phyloP scores from a whole-genome alignment of 805 yeast genomes.

The Zygotorulaspora florentina region DNA sequence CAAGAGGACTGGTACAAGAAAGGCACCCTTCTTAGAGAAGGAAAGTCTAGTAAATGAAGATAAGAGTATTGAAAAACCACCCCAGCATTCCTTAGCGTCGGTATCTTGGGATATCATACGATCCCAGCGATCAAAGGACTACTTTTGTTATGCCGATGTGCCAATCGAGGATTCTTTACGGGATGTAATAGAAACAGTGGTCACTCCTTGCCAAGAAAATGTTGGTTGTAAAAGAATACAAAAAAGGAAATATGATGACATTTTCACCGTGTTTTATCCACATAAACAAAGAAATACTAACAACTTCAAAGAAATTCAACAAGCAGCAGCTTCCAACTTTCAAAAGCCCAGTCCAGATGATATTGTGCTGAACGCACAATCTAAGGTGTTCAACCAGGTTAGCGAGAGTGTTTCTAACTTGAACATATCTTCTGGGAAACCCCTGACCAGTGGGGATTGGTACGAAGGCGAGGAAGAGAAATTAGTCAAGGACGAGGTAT shows the following conservation, averaged over 20 bases:
- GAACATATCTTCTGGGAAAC: constrained; percentile 20
- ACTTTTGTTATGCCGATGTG: not conserved
- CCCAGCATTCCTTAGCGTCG: not conserved
- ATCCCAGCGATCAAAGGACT: not conserved
- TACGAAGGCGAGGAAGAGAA: constrained; percentile 24
- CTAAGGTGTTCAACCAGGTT: constrained; percentile 39
- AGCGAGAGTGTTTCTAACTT: constrained; percentile 15
- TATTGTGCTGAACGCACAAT: constrained; percentile 55
- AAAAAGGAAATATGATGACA: constrained; percentile 26
- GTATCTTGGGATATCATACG: constrained; percentile 4
- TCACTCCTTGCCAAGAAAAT: constrained; percentile 4
- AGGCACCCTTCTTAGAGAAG: not conserved
- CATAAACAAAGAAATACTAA: constrained; percentile 36
- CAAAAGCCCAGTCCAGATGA: constrained; percentile 82
- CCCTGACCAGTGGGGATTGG: constrained; percentile 15
- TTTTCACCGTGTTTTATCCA: constrained; percentile 35
- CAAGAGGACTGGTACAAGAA: not conserved
- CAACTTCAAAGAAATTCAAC: constrained; percentile 34
- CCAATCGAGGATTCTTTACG: not conserved
- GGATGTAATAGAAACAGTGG: constrained; percentile 4
- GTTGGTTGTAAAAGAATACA: constrained; percentile 3
- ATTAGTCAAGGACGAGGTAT: constrained; percentile 34
- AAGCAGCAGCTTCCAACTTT: constrained; percentile 48
- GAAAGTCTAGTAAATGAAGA: not conserved
- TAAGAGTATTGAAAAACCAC: not conserved